Conservation (phyloP, 345 rosid genomes). For the Excoecaria cochinchinensis region DNA sequence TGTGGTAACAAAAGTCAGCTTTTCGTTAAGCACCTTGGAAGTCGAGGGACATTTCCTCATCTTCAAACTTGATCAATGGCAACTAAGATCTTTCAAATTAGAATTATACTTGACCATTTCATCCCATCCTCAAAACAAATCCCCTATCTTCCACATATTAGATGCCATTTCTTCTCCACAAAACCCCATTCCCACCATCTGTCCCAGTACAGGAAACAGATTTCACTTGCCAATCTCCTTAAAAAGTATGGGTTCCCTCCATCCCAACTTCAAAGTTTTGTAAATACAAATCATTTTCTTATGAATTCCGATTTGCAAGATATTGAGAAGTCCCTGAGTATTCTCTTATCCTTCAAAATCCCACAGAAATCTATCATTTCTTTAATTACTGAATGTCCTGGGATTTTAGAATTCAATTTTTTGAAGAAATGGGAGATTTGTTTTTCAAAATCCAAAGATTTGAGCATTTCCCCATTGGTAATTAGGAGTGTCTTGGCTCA, state of each 20-base stretch:
- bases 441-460: slow-evolving; percentile 24
- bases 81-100: background rate
- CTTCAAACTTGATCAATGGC: slow-evolving; percentile 2
- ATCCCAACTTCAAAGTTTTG: slow-evolving; percentile 47
- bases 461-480: slow-evolving; percentile 35
- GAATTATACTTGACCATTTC: background rate
- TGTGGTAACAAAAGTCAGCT: background rate
- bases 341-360: slow-evolving; percentile 53
- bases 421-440: slow-evolving; percentile 56
- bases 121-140: slow-evolving; percentile 1
- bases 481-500: slow-evolving; percentile 48
- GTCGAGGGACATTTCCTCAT: too few relatives aligned
- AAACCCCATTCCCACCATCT: slow-evolving; percentile 20
- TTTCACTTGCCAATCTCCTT: slow-evolving; percentile 59
- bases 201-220: slow-evolving; percentile 41
- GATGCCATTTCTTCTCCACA: slow-evolving; percentile 21
- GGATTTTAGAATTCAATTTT: slow-evolving; percentile 54
- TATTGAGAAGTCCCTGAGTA: slow-evolving; percentile 49
- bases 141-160: background rate
- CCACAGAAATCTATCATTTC: slow-evolving; percentile 53
- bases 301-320: slow-evolving; percentile 44
- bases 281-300: slow-evolving; percentile 40
- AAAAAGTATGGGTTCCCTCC: slow-evolving; percentile 67
- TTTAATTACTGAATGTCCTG: slow-evolving; percentile 59
- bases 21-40: background rate